phyloP scores from a whole-genome alignment of 2,329 filamentous ascomycete species.

The Ophiostoma quercus region DNA sequence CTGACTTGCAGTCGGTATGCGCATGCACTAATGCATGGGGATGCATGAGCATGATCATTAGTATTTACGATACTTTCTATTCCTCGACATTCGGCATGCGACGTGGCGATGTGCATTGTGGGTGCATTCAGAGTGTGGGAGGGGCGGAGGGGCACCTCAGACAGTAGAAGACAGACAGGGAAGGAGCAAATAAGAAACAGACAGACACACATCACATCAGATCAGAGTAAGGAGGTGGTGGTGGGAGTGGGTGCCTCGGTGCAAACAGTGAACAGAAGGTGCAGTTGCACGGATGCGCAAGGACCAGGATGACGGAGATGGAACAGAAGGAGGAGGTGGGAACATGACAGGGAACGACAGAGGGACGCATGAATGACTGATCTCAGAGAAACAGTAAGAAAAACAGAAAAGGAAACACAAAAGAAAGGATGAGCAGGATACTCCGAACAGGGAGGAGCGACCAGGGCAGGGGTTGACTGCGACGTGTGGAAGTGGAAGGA shows the following conservation, averaged over 20 bases:
- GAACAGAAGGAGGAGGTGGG: neutral
- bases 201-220: too few species aligned
- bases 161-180: neutral
- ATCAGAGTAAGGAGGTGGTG: neutral
- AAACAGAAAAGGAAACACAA: too few species aligned
- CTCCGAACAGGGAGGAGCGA: neutral
- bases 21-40: neutral
- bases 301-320: conserved; percentile 4
- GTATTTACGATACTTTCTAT: too few species aligned
- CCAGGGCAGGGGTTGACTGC: neutral
- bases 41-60: neutral
- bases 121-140: neutral
- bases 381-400: neutral
- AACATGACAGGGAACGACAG: neutral
- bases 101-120: neutral
- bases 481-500: neutral
- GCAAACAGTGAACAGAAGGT: too few species aligned
- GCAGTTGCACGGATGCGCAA: neutral
- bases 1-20: conserved; percentile 7
- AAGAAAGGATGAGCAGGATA: neutral
- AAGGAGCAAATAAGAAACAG: too few species aligned
- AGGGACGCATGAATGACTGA: neutral
- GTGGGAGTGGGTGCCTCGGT: neutral
- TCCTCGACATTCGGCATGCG: neutral
- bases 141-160: conserved; percentile 3